phyloP scores from a whole-genome alignment of 768 basidiomycete species.

The Multifurca ochricompacta region DNA sequence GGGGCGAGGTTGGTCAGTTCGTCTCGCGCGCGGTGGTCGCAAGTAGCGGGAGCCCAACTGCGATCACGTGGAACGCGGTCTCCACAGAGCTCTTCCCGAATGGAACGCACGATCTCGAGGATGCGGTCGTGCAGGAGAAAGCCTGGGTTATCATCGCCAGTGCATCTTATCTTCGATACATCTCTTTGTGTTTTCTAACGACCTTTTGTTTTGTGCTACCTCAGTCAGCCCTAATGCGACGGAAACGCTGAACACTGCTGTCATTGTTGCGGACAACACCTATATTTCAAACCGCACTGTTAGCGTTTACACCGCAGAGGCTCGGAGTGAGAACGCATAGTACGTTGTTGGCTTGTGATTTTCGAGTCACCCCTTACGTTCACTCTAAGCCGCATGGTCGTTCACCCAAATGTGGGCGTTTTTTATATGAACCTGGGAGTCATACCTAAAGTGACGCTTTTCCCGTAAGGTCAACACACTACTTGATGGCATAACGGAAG shows the following conservation, averaged over 20 bases:
- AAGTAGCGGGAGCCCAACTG: constrained; percentile 24
- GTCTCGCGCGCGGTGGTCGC: constrained; percentile 35
- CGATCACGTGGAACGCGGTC: constrained; percentile 40
- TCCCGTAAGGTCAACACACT: constrained; percentile 24
- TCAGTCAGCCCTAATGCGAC: constrained; percentile 32
- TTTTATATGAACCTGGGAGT: not conserved
- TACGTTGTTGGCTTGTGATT: constrained; percentile 22
- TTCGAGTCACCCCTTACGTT: not conserved
- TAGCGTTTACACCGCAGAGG: constrained; percentile 40
- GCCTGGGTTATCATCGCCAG: constrained; percentile 50
- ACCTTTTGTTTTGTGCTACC: constrained; percentile 24
- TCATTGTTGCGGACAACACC: constrained; percentile 32
- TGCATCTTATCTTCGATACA: constrained; percentile 25
- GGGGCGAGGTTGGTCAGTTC: constrained; percentile 40
- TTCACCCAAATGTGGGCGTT: not conserved
- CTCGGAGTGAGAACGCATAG: constrained; percentile 54
- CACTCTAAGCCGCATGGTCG: not conserved
- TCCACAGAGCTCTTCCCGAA: constrained; percentile 38
- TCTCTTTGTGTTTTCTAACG: constrained; percentile 23
- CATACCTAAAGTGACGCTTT: constrained; percentile 8
- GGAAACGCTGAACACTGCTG: constrained; percentile 20
- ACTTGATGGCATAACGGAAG: constrained; percentile 33
- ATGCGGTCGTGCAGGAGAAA: constrained; percentile 40
- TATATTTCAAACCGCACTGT: constrained; percentile 32
- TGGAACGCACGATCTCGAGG: constrained; percentile 36